Evolutionary conservation across 371 early-diverging fungal genomes (phyloP).

Genomic region (Mortierella sp.): DNA sequence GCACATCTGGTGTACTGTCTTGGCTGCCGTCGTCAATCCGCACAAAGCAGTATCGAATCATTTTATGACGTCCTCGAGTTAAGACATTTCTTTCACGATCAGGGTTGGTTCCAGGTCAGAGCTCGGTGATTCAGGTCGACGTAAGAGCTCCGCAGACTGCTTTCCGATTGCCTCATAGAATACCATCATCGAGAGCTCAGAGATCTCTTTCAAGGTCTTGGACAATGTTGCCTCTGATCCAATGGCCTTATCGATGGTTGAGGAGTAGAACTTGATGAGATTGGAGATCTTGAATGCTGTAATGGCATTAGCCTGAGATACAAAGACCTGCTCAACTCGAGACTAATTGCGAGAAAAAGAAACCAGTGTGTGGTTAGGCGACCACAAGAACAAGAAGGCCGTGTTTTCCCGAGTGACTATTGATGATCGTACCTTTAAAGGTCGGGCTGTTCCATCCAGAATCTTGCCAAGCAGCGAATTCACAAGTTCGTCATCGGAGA

Average conservation of each 20-base stretch:
- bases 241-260: conserved; percentile 72
- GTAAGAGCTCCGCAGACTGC: conserved; percentile 73
- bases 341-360: conserved; percentile 51
- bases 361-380: neutral
- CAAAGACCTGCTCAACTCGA: conserved; percentile 82
- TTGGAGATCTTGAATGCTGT: conserved; percentile 78
- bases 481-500: conserved; percentile 51
- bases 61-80: conserved; percentile 83
- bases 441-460: conserved; percentile 80
- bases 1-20: conserved; percentile 76
- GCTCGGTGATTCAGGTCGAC: conserved; percentile 67
- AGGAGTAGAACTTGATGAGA: conserved; percentile 80
- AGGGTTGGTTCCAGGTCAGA: conserved; percentile 70
- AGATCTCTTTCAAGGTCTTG: conserved; percentile 68
- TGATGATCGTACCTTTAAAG: conserved; percentile 69
- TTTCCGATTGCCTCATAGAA: conserved; percentile 76
- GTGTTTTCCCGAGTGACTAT: too few relatives aligned
- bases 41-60: conserved; percentile 81
- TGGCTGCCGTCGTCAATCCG: conserved; percentile 59
- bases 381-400: neutral
- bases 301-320: conserved; percentile 75
- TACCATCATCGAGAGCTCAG: conserved; percentile 71
- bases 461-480: conserved; percentile 70
- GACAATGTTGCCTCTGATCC: conserved; percentile 67
- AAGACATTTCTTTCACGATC: conserved; percentile 71